A percentile compares a stretch with the other conserved stretches of the same genome.
These are phyloP conservation scores for Backusella morwellensis DNA, from an alignment of 192 early-diverging fungal species.

Conservation along the genomic window DNA sequence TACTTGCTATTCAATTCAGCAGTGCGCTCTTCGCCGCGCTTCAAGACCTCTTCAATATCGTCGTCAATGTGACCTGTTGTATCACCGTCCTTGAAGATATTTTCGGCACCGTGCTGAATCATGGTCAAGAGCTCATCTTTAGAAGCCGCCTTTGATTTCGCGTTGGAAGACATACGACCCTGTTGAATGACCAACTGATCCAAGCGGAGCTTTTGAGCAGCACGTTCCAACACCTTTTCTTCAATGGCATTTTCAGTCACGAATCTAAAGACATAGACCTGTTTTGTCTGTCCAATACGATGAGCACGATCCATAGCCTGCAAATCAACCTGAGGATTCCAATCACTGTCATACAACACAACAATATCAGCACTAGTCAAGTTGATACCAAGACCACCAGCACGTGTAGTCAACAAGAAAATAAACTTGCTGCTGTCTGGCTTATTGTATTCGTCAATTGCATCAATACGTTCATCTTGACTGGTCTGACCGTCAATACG, in stretches of 20 bases:
- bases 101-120: constrained; percentile 96
- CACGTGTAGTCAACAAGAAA: constrained; percentile 94
- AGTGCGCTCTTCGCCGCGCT: constrained; percentile 85
- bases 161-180: constrained; percentile 61
- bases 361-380: constrained; percentile 95
- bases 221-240: constrained; percentile 95
- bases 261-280: constrained; percentile 95
- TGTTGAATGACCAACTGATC: constrained; percentile 99
- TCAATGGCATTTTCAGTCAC: constrained; percentile 97
- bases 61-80: constrained; percentile 46
- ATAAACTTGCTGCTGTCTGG: constrained; percentile 92
- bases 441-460: constrained; percentile 93
- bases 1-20: constrained; percentile 88
- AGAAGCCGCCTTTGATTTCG: constrained; percentile 35
- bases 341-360: constrained; percentile 95
- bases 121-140: constrained; percentile 91
- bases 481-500: constrained; percentile 96
- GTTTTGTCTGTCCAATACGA: constrained; percentile 98
- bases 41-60: constrained; percentile 84
- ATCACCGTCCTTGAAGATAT: constrained; percentile 69
- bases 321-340: constrained; percentile 90
- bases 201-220: constrained; percentile 94
- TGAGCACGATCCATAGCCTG: constrained; percentile 98
- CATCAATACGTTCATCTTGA: constrained; percentile 88
- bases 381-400: constrained; percentile 98